Evolutionary conservation across 306 rosid species (phyloP).

Genomic region (Glycyrrhiza uralensis): DNA sequence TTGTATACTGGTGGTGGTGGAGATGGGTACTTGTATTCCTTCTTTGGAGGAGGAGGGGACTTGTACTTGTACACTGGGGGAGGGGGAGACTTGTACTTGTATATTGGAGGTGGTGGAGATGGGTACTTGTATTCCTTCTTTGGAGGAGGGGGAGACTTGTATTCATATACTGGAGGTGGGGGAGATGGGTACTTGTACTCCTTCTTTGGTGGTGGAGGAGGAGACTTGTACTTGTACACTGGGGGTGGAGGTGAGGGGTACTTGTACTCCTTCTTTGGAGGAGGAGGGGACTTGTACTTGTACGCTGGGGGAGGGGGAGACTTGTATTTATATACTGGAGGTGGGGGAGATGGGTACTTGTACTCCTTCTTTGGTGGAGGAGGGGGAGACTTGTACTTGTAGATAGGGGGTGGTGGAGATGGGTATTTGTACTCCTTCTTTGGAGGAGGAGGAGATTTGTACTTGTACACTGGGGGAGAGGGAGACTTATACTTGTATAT

Average conservation of each 20-base stretch:
- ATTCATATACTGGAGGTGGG: neutral
- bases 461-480: neutral
- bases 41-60: slow-evolving; percentile 12
- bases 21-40: neutral
- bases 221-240: neutral
- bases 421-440: neutral
- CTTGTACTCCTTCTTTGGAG: neutral
- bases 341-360: slow-evolving; percentile 10
- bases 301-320: slow-evolving; percentile 12
- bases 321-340: neutral
- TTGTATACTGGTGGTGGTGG: neutral
- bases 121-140: neutral
- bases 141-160: neutral
- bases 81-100: neutral
- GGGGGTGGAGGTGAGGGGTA: slow-evolving; percentile 22
- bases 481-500: slow-evolving; percentile 1
- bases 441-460: neutral
- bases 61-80: slow-evolving; percentile 16
- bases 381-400: neutral
- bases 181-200: neutral
- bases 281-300: slow-evolving; percentile 1
- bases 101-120: slow-evolving; percentile 22
- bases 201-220: slow-evolving; percentile 35
- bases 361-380: slow-evolving; percentile 2
- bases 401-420: neutral